phyloP scores from a whole-genome alignment of 2,329 filamentous ascomycete genomes.

The Fusarium buxicola region DNA sequence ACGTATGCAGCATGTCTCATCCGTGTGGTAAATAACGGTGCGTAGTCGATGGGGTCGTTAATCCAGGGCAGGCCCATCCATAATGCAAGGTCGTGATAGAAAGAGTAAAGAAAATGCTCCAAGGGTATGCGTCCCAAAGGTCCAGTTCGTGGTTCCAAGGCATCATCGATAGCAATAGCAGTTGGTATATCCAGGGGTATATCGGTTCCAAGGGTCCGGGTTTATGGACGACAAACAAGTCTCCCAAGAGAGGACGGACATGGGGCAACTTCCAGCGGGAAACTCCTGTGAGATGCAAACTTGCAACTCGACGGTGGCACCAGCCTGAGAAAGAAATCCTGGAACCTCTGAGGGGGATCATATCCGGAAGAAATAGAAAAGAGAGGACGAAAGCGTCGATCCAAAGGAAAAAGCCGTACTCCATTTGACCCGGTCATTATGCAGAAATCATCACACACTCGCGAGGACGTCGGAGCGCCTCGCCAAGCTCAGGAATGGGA shows the following conservation, averaged over 20 bases:
- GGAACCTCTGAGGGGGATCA: conserved; percentile 35
- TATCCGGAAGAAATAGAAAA: conserved; percentile 44
- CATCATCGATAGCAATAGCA: conserved; percentile 43
- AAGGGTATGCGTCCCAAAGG: conserved; percentile 37
- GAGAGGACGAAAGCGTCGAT: conserved; percentile 43
- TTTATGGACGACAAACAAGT: conserved; percentile 33
- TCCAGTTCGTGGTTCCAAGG: conserved; percentile 39
- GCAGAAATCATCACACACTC: conserved; percentile 49
- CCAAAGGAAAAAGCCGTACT: conserved; percentile 45
- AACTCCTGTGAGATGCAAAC: conserved; percentile 46
- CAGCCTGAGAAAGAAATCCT: conserved; percentile 42
- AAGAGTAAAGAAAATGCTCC: conserved; percentile 37
- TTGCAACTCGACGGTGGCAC: conserved; percentile 45
- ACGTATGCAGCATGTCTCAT: conserved; percentile 52
- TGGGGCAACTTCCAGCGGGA: conserved; percentile 43
- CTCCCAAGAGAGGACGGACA: conserved; percentile 35
- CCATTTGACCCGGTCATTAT: conserved; percentile 46
- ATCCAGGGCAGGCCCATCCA: conserved; percentile 44
- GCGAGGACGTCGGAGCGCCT: conserved; percentile 38
- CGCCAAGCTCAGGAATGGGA: conserved; percentile 36
- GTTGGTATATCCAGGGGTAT: conserved; percentile 42
- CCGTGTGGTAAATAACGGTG: conserved; percentile 43
- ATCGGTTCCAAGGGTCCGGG: conserved; percentile 40
- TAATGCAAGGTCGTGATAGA: conserved; percentile 46
- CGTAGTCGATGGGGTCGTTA: conserved; percentile 44